Conservation (phyloP, 1,284 basidiomycete genomes). For the Wolfiporia cocos region DNA sequence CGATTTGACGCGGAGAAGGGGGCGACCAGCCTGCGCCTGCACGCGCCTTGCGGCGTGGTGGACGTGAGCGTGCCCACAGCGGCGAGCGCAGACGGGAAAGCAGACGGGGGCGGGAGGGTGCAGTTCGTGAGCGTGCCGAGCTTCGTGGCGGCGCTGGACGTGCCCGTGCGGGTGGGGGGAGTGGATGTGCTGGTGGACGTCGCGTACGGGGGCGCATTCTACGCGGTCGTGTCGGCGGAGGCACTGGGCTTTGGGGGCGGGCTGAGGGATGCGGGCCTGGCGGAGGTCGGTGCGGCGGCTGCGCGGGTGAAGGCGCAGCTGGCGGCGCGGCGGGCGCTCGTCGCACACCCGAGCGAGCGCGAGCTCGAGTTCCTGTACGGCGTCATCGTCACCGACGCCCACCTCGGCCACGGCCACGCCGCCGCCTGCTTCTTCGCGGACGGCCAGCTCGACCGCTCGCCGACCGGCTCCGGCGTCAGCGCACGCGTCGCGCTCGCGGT, state of each 20-base stretch:
- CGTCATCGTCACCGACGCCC: slow-evolving; percentile 30
- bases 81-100: slow-evolving; percentile 10
- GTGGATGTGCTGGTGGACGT: slow-evolving; percentile 28
- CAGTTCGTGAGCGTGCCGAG: slow-evolving; percentile 31
- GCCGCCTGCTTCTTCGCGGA: slow-evolving; percentile 35
- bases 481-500: slow-evolving; percentile 35
- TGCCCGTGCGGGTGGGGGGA: slow-evolving; percentile 23
- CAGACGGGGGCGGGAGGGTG: slow-evolving; percentile 26
- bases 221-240: slow-evolving; percentile 30
- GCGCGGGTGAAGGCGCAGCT: slow-evolving; percentile 21
- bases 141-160: slow-evolving; percentile 24
- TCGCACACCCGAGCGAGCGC: slow-evolving; percentile 26
- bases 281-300: slow-evolving; percentile 28
- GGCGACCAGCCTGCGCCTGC: slow-evolving; percentile 25
- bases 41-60: slow-evolving; percentile 35
- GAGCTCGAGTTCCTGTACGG: slow-evolving; percentile 34
- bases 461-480: slow-evolving; percentile 35
- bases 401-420: slow-evolving; percentile 6
- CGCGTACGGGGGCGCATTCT: slow-evolving; percentile 38
- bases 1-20: slow-evolving; percentile 14
- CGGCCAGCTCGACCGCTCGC: slow-evolving; percentile 37
- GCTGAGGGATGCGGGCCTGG: slow-evolving; percentile 14
- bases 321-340: slow-evolving; percentile 19
- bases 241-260: slow-evolving; percentile 28
- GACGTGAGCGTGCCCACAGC: slow-evolving; percentile 26